Conservation (phyloP, 805 yeast genomes). For the Isabelozyma gotoi region DNA sequence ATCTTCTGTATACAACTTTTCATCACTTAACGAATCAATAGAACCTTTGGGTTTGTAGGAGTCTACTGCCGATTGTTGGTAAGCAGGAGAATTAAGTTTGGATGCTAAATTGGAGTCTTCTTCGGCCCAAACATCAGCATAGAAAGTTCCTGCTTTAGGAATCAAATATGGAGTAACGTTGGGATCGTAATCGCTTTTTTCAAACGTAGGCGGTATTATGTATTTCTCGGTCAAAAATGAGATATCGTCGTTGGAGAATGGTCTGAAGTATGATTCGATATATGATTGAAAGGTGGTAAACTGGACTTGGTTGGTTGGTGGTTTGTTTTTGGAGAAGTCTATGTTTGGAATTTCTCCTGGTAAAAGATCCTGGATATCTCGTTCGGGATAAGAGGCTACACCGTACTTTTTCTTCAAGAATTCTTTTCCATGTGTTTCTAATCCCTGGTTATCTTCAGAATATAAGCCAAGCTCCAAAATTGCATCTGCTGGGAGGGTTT, state of each 20-base stretch:
- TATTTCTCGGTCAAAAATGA: conserved; percentile 64
- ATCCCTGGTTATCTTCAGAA: conserved; percentile 53
- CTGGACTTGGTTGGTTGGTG: conserved; percentile 81
- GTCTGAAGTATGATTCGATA: conserved; percentile 81
- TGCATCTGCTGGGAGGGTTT: conserved; percentile 65
- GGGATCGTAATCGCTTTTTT: conserved; percentile 57
- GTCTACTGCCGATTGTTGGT: conserved; percentile 41
- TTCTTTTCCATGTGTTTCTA: conserved; percentile 70
- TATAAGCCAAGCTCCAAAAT: conserved; percentile 61
- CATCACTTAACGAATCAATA: conserved; percentile 57
- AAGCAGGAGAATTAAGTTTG: conserved; percentile 48
- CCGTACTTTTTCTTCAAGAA: conserved; percentile 74
- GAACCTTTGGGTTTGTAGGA: conserved; percentile 58
- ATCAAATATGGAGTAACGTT: conserved; percentile 68
- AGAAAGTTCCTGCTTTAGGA: conserved; percentile 83
- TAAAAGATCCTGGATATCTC: conserved; percentile 67
- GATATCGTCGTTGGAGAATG: conserved; percentile 77
- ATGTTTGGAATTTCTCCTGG: conserved; percentile 89
- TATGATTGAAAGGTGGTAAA: conserved; percentile 83
- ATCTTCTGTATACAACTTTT: conserved; percentile 64
- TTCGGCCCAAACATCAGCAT: conserved; percentile 82
- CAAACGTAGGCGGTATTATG: conserved; percentile 53
- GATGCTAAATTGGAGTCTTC: conserved; percentile 59
- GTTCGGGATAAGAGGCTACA: conserved; percentile 86
- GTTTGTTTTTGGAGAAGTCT: conserved; percentile 79